phyloP scores from a whole-genome alignment of 495 filamentous ascomycete species.

The Xylaria acuta region DNA sequence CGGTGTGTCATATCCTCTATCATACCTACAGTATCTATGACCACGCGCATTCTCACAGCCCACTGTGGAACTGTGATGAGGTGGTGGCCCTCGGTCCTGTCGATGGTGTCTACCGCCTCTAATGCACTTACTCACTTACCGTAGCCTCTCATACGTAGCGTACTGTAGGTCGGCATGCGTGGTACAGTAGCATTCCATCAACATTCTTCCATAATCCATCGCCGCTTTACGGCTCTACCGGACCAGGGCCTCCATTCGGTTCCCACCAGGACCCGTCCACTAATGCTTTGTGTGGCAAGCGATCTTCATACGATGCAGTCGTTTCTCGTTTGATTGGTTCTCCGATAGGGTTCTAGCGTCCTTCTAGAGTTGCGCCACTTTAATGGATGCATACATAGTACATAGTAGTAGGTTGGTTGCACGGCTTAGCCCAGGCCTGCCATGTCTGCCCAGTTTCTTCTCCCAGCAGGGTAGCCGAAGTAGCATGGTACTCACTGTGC shows the following conservation, averaged over 20 bases:
- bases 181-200: neutral
- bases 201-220: slow-evolving; percentile 19
- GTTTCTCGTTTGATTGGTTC: slow-evolving; percentile 38
- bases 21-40: neutral
- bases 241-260: slow-evolving; percentile 14
- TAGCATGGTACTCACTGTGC: neutral
- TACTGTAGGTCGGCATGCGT: neutral
- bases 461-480: neutral
- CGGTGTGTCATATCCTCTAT: neutral
- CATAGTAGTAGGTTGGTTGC: slow-evolving; percentile 27
- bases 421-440: neutral
- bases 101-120: neutral
- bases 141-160: neutral
- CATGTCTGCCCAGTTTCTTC: slow-evolving; percentile 25
- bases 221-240: slow-evolving; percentile 25
- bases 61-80: slow-evolving; percentile 3
- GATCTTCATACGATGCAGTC: slow-evolving; percentile 33
- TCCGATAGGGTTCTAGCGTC: slow-evolving; percentile 40
- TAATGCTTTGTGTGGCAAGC: slow-evolving; percentile 27
- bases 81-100: slow-evolving; percentile 4
- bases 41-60: neutral
- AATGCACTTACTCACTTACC: no score
- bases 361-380: slow-evolving; percentile 48
- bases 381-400: no score
- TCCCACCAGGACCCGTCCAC: slow-evolving; percentile 3